phyloP scores from a whole-genome alignment of 306 rosid genomes.

The Castanea sativa region DNA sequence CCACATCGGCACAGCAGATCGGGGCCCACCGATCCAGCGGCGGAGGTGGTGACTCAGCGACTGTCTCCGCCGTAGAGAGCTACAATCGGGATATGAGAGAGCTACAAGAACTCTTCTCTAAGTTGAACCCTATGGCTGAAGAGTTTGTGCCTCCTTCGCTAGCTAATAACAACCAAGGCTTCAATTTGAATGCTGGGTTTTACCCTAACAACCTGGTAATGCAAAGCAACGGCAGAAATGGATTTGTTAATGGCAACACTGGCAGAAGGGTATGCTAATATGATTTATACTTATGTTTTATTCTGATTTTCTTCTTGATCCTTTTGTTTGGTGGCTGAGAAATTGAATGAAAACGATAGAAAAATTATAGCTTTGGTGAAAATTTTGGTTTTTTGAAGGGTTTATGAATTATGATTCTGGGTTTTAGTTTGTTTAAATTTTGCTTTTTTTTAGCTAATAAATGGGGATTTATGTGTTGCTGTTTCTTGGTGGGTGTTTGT shows the following conservation, averaged over 20 bases:
- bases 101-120: conserved; percentile 83
- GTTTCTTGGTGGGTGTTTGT: background rate
- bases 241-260: conserved; percentile 32
- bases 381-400: conserved; percentile 15
- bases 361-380: background rate
- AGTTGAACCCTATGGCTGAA: conserved; percentile 98
- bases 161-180: conserved; percentile 43
- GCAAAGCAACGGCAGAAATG: conserved; percentile 40
- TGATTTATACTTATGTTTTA: background rate
- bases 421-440: background rate
- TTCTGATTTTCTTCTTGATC: background rate
- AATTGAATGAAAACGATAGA: background rate
- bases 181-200: conserved; percentile 39
- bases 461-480: background rate
- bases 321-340: conserved; percentile 1
- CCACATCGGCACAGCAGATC: conserved; percentile 27
- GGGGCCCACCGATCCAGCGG: conserved; percentile 29
- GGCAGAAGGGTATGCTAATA: conserved; percentile 57
- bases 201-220: conserved; percentile 45
- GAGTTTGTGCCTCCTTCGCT: conserved; percentile 90
- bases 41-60: conserved; percentile 37
- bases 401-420: background rate
- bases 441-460: background rate
- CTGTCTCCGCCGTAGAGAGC: conserved; percentile 42
- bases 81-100: conserved; percentile 81